These are phyloP conservation scores for Tylopilus felleus DNA, from an alignment of 768 basidiomycete species.

Conservation along the genomic window DNA sequence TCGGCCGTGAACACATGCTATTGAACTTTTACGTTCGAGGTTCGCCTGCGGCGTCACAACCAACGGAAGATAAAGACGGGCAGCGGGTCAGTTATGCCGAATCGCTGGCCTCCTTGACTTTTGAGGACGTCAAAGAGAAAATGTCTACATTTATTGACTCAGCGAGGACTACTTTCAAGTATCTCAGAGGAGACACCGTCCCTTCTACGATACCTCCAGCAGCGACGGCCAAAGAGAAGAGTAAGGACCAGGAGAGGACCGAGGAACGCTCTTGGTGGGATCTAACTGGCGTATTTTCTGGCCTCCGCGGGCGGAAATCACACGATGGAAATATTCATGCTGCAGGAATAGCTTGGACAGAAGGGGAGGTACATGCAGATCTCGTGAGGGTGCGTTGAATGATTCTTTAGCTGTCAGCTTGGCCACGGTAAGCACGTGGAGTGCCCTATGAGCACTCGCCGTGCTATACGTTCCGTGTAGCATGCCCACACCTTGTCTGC, in stretches of 20 bases:
- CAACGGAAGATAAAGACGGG: conserved; percentile 22
- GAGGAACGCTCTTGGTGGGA: conserved; percentile 45
- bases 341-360: conserved; percentile 51
- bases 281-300: conserved; percentile 67
- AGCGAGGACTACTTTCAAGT: conserved; percentile 60
- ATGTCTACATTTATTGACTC: conserved; percentile 43
- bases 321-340: conserved; percentile 29
- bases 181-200: conserved; percentile 62
- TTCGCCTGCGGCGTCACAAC: conserved; percentile 33
- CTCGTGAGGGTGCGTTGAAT: conserved; percentile 58
- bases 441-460: not conserved
- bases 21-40: conserved; percentile 81
- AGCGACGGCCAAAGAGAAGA: conserved; percentile 26
- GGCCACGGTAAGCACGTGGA: not conserved
- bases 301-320: conserved; percentile 46
- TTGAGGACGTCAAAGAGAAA: conserved; percentile 52
- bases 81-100: conserved; percentile 39
- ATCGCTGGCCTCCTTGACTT: conserved; percentile 48
- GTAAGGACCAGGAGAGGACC: conserved; percentile 28
- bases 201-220: conserved; percentile 35
- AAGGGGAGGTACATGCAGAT: conserved; percentile 81
- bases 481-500: not conserved
- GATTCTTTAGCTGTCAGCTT: conserved; percentile 2
- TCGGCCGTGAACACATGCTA: conserved; percentile 79
- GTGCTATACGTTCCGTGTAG: not conserved